Evolutionary conservation across 2,329 filamentous ascomycete genomes (phyloP).

Genomic region (Colletotrichum acutatum): DNA sequence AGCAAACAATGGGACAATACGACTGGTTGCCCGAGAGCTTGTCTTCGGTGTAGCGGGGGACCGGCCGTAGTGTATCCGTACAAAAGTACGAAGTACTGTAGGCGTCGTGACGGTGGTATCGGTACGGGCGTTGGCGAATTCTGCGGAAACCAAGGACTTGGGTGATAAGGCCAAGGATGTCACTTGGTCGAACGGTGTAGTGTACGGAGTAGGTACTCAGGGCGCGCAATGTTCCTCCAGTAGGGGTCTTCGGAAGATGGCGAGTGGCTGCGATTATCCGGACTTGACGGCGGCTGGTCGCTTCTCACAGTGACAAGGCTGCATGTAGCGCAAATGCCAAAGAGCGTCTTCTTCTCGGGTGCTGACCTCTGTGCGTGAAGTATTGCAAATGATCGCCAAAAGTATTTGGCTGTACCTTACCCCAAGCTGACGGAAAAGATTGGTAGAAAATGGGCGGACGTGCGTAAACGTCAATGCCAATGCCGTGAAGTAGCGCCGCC

Average conservation of each 20-base stretch:
- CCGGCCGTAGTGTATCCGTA: not conserved
- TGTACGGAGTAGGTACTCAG: not conserved
- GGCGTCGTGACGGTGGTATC: not conserved
- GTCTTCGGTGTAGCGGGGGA: constrained; percentile 6
- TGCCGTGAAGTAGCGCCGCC: constrained; percentile 12
- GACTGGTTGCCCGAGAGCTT: constrained; percentile 20
- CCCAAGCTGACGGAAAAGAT: not conserved
- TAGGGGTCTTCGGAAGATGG: constrained; percentile 28
- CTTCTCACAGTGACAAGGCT: constrained; percentile 25
- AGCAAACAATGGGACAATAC: constrained; percentile 4
- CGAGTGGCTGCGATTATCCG: constrained; percentile 27
- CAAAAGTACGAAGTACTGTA: not conserved
- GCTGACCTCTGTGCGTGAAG: not conserved
- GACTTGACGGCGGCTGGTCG: constrained; percentile 22
- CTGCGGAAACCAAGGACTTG: constrained; percentile 29
- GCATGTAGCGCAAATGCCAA: constrained; percentile 7
- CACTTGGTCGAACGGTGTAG: not conserved
- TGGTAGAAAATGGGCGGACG: constrained; percentile 8
- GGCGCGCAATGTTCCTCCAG: constrained; percentile 17
- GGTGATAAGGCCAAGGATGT: constrained; percentile 29
- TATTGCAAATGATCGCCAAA: not conserved
- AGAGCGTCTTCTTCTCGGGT: not conserved
- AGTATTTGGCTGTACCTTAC: not conserved
- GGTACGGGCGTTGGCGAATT: constrained; percentile 12
- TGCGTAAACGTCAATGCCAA: constrained; percentile 31